phyloP scores from a whole-genome alignment of 2,329 filamentous ascomycete genomes.

The Coccinonectria pachysandricola region DNA sequence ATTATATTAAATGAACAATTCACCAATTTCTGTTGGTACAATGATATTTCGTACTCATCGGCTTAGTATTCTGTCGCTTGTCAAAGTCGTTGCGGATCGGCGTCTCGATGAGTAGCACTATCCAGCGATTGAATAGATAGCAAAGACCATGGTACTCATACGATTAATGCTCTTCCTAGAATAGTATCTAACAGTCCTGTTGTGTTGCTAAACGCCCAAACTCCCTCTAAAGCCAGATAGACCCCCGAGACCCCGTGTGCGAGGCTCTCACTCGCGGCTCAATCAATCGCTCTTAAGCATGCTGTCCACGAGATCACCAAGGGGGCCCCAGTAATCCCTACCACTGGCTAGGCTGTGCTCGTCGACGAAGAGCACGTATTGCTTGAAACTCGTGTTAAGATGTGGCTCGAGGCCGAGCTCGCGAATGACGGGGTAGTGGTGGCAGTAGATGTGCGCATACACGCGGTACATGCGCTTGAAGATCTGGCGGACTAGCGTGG shows the following conservation, averaged over 20 bases:
- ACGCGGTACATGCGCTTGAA: slow-evolving; percentile 99
- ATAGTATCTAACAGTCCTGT: no score
- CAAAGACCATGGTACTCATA: no score
- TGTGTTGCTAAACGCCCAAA: slow-evolving; percentile 7
- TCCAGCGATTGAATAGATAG: no score
- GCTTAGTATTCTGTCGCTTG: no score
- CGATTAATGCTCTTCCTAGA: no score
- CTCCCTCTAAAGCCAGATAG: no score
- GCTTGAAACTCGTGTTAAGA: slow-evolving; percentile 98
- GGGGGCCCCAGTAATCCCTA: slow-evolving; percentile 93
- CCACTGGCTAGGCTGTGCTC: slow-evolving; percentile 88
- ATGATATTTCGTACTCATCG: no score
- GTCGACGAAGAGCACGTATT: slow-evolving; percentile 97
- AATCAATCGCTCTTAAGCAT: slow-evolving; percentile 85
- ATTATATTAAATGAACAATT: slow-evolving; percentile 11
- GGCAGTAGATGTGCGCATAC: slow-evolving; percentile 98
- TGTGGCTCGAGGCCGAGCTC: slow-evolving; percentile 93
- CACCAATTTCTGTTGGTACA: slow-evolving; percentile 7
- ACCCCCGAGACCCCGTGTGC: no score
- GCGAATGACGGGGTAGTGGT: slow-evolving; percentile 95
- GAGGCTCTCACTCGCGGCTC: slow-evolving; percentile 7
- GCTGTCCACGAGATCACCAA: slow-evolving; percentile 93
- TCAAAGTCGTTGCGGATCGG: no score
- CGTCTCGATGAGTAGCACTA: no score
- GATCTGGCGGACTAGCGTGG: slow-evolving; percentile 79